Conservation (phyloP, 2,329 filamentous ascomycete genomes). For the Aspergillaceae sp. region DNA sequence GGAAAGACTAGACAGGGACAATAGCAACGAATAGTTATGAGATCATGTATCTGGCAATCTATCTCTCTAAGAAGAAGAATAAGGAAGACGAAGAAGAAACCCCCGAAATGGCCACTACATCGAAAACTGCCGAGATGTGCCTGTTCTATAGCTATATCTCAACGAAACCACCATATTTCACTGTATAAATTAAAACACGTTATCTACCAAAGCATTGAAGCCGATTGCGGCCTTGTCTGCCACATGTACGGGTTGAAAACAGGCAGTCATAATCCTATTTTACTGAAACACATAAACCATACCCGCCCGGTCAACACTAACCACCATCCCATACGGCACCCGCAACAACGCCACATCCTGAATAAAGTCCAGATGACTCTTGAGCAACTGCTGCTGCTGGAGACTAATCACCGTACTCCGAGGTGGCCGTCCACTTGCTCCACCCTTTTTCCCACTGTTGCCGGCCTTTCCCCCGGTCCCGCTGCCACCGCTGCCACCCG, state of each 20-base stretch:
- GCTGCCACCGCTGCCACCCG: neutral
- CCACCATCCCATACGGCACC: conserved; percentile 81
- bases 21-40: no score
- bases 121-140: no score
- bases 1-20: no score
- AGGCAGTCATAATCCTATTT: neutral
- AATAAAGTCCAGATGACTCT: conserved; percentile 78
- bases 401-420: conserved; percentile 77
- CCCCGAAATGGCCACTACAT: no score
- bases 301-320: conserved; percentile 81
- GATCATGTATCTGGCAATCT: no score
- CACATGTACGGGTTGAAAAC: neutral
- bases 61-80: no score
- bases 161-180: no score
- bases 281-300: conserved; percentile 75
- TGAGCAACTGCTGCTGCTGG: conserved; percentile 78
- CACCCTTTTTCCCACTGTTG: conserved; percentile 24
- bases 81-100: no score
- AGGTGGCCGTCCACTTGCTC: conserved; percentile 44
- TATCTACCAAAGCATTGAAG: no score
- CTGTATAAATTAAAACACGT: no score
- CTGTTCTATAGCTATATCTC: no score
- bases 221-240: no score
- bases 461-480: conserved; percentile 20
- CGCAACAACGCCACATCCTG: conserved; percentile 84